Evolutionary conservation across 352 stramenopile species (phyloP), one percentile per base, ranked within the genome.

Genomic region (Thalassiosira sp.): DNA sequence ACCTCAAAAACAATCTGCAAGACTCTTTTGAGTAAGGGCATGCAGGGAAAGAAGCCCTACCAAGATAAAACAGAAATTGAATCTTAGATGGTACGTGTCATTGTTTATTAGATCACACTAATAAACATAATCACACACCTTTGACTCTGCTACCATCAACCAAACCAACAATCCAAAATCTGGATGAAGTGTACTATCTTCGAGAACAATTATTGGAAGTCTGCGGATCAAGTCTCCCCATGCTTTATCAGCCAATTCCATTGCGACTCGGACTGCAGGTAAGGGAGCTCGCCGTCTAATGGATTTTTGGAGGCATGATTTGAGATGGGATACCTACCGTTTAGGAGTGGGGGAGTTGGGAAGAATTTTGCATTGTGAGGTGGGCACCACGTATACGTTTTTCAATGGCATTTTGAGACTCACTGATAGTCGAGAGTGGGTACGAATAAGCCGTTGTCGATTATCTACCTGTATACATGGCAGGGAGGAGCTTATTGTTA

Each of bases 251-350:
- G 60, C 62, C 16, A 94, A 59, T 75, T 93, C 88, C 74, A 90
- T 90, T 11, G 88, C 88, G 16, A 93, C 80, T 13, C 84, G 63
- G 20, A 92, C 78, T 22, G 88, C 76, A 20, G 87, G 84, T 3
- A 91, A 56, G 33, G 89, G 83, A 49, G 76, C 68, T 16, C 86
- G 72, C 22, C 87, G 59, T 54, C 87, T 80, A 52, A 94, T 84
- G 15, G 72, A 79, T 60, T 94, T 94, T 85, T 94, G 89, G 20
- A 94, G 56, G 28, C 91, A 86, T 18, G 87, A 93, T 81, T 94
- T 94, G 2, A 94, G 65, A 27, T 77, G 60, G 5, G 67, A 62
- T 40, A 78, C 37, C 43, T 54, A 1, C 40, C 27, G 16, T 37
- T 65, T n/a, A n/a, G n/a, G 0, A 22, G 27, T 15, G 37, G 1